A percentile compares a stretch with the other conserved stretches of the same genome.
phyloP scores from a whole-genome alignment of 1,284 basidiomycete genomes.

The Meripilus lineatus region DNA sequence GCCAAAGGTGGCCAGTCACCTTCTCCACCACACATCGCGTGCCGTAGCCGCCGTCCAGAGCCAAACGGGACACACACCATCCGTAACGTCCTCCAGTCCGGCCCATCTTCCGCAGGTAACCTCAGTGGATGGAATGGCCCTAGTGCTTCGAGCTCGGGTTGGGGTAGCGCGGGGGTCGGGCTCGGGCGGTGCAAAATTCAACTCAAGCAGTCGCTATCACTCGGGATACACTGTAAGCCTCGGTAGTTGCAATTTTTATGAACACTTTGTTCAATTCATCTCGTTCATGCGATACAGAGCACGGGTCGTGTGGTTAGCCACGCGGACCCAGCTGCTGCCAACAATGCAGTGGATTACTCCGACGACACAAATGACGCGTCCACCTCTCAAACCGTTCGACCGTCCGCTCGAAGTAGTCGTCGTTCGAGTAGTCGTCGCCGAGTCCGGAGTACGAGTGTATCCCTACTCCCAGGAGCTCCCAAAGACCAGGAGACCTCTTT shows the following conservation, averaged over 20 bases:
- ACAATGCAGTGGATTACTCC: constrained; percentile 34
- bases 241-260: neutral
- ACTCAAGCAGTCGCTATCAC: constrained; percentile 64
- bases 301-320: constrained; percentile 66
- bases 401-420: constrained; percentile 20
- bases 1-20: constrained; percentile 72
- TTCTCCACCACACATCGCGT: constrained; percentile 69
- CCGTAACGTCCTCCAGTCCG: constrained; percentile 66
- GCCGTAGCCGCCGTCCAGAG: constrained; percentile 71
- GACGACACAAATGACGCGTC: constrained; percentile 56
- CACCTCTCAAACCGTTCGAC: constrained; percentile 22
- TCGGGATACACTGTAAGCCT: constrained; percentile 49
- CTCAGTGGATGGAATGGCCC: constrained; percentile 41
- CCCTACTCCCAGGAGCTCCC: constrained; percentile 15
- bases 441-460: too few species aligned
- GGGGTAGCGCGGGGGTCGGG: constrained; percentile 47
- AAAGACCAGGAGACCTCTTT: neutral
- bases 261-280: constrained; percentile 1
- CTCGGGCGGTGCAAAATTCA: constrained; percentile 62
- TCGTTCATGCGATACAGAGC: constrained; percentile 36
- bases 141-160: constrained; percentile 54
- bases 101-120: constrained; percentile 39
- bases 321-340: constrained; percentile 49
- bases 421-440: constrained; percentile 40
- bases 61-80: constrained; percentile 58